Evolutionary conservation across 2,329 filamentous ascomycete species (phyloP), one percentile per base, ranked within the genome.

Genomic region (Penicillium decumbens): DNA sequence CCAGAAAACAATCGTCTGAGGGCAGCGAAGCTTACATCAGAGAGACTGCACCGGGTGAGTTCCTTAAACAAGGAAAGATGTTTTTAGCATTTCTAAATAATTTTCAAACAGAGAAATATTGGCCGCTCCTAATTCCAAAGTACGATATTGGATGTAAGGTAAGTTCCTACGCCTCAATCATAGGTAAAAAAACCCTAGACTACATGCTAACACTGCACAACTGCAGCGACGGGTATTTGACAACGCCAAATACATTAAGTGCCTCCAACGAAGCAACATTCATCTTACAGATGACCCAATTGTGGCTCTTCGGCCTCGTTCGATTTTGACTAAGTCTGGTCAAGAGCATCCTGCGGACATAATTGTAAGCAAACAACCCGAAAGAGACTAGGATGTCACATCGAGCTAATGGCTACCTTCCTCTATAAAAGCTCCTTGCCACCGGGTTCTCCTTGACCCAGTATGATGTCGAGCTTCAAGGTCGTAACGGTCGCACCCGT

Each of bases 381-480:
- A 35, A 6, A 33, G 8, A 2, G 8, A 2, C 40, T 13, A 18
- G 27, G 23, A 40, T 10, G 4, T n/a, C 12, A 13, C 6, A 13
- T 4, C 6, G 5, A 12, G 5, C 12, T 32, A 32, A 32, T 5
- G n/a, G n/a, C 13, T 6, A 15, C n/a, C 3, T 38, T 9, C 32
- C 10, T 18, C 15, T 37, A 1, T 37, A 23, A 18, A 18, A 53
- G 51, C 12, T 61, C 4, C 47, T 61, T 1, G 59, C 60, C 10
- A 61, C 53, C 3, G 58, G 59, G 0, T 60, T 63, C 28, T 44
- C 49, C 6, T 49, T 58, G 4, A 60, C 53, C 1, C 57, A 60
- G 13, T 58, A 56, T 25, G 49, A 58, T 33, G 20, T 53, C 4
- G 25, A 50, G 1, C 6, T 62, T 12, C 15, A 13, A 2, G 59